Base-by-base conservation (phyloP, 805 yeast genomes). In the Starmerella floricola region DNA sequence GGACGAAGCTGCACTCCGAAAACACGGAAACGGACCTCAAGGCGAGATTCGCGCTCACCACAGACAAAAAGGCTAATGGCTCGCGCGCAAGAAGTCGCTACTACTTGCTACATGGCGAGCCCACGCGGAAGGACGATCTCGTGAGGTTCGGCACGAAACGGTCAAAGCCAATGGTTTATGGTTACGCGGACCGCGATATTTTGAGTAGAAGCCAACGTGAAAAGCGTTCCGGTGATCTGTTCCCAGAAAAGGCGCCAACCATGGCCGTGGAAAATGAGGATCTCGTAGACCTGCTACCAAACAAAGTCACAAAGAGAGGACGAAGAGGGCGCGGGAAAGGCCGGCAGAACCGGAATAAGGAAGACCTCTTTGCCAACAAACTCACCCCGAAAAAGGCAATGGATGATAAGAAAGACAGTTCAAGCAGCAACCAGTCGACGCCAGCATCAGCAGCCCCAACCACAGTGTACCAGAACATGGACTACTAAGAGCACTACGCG, bases 91-190 rank as follows among this genome's bases (percentile, higher is more conserved):
- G 68, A 41, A 76, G 83, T 17, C 59, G 81, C 31, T 79, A 78
- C 59, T 79, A 79, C 60, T 62, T 77, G 44, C 55, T 76, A 15
- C 78, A 79, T 50, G 88, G 88, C 3, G 86, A 77, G 55, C 88
- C 86, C 2, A 73, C 74, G 12, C 45, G 53, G 21, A 45, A 43
- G 21, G 55, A 51, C 31, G 55, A 52, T 28, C 40, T 48, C 23
- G 49, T 45, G 11, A 40, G 58, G 8, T 54, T 54, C 34, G 58
- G 58, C 28, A 48, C 52, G 3, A 32, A 33, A 31, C 51, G 58
- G n/a, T 46, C 55, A 8, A 24, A 43, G 33, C 56, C 58, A 1
- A 45, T 47, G 53, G 38, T 37, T 48, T 57, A 41, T 50, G 57
- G 45, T 29, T 46, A 27, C 29, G 33, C 40, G 31, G 41, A 34